These are phyloP conservation scores for Corchorus olitorius DNA, from an alignment of 345 rosid genomes.

Conservation along the genomic window DNA sequence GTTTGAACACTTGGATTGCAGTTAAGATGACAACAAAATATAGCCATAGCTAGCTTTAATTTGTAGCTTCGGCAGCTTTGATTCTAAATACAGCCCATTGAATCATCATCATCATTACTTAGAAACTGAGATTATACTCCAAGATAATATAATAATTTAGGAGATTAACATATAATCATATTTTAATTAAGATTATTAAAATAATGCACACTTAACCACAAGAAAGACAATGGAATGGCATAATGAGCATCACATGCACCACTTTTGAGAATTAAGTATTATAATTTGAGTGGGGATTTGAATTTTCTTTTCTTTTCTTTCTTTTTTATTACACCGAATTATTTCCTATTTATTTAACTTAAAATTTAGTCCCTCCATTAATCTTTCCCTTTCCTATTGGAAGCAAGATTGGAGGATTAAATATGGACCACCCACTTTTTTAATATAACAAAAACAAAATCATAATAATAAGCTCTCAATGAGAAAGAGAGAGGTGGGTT, in stretches of 20 bases:
- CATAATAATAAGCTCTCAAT: slow-evolving; percentile 21
- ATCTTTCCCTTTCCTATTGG: not conserved
- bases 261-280: slow-evolving; percentile 33
- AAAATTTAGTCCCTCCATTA: not conserved
- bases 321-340: not conserved
- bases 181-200: slow-evolving; percentile 5
- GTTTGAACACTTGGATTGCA: not conserved
- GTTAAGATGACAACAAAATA: not conserved
- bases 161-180: not conserved
- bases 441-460: not conserved
- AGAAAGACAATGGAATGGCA: slow-evolving; percentile 59
- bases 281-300: slow-evolving; percentile 45
- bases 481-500: not conserved
- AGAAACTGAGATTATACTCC: slow-evolving; percentile 20
- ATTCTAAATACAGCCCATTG: slow-evolving; percentile 1
- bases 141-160: not conserved
- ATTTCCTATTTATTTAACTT: not conserved
- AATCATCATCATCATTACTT: slow-evolving; percentile 32
- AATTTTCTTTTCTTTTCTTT: not conserved
- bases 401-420: slow-evolving; percentile 16
- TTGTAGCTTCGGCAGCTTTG: not conserved
- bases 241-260: slow-evolving; percentile 61
- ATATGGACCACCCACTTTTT: slow-evolving; percentile 26
- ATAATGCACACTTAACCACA: slow-evolving; percentile 36
- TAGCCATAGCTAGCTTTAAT: not conserved